Base-by-base conservation (phyloP, 345 rosid genomes). In the Erysimum cheiranthoides region DNA sequence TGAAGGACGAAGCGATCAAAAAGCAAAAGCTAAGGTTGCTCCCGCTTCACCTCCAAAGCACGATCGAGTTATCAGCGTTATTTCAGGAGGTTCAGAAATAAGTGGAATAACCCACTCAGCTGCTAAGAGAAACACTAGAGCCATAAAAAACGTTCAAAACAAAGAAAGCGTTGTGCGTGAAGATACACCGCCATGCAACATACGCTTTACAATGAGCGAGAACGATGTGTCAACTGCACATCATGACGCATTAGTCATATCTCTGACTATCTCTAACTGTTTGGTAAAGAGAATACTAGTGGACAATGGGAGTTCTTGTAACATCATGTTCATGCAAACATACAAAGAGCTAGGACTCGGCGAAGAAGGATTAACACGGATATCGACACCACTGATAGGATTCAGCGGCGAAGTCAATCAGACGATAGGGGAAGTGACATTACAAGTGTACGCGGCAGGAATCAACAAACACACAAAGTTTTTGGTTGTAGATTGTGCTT, bases 131-230 rank as follows among this genome's bases (percentile, higher is more conserved):
- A 47, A 16, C 5, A 47, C 25, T 0, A 47, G 21, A n/a, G 25
- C 10, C 4, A 16, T 16, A 0, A 47, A 0, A 3, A 47, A 7
- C 11, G 1, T 3, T 16, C 25, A 16, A 3, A 2, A 4, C 3
- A 47, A 4, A 7, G 9, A 0, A 2, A 16, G 0, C 0, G 11
- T 0, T 4, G 3, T 8, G 9, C 10, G 0, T 7, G 25, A 7
- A 7, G 52, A 3, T 4, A 47, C 10, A 1, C 2, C 2, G 0
- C 0, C 0, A 1, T 16, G 3, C 8, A 47, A 9, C 0, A 47
- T 47, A 8, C 16, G 52, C 3, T 47, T 47, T 8, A 0, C 1
- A 10, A 7, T 5, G 8, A 0, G 17, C 0, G 10, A 3, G 8
- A 47, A 0, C 1, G 8, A 1, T 1, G 4, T 17, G 1, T 3